A percentile compares a stretch with the other conserved stretches of the same genome.
These are phyloP conservation scores for Euphrasia arctica DNA, from an alignment of 305 asterid genomes.

Conservation along the genomic window DNA sequence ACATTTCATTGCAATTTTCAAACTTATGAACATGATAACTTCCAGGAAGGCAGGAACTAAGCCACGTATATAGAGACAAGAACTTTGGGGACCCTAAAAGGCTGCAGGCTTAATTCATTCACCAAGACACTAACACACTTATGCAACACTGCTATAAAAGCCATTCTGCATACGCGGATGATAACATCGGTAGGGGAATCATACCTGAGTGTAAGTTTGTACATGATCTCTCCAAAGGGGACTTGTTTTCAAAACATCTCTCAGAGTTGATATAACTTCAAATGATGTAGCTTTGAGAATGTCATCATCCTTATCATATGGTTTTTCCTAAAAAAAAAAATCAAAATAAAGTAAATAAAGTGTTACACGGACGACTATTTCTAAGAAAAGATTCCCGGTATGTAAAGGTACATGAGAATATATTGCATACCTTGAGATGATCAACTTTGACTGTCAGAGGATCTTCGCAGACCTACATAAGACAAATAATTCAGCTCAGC, in stretches of 20 bases:
- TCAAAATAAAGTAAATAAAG: constrained; percentile 23
- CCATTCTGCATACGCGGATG: constrained; percentile 9
- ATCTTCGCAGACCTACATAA: constrained; percentile 88
- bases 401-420: constrained; percentile 7
- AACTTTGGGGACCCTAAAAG: constrained; percentile 6
- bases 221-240: constrained; percentile 97
- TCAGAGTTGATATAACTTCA: constrained; percentile 24
- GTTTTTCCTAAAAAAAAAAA: constrained; percentile 56
- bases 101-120: constrained; percentile 5
- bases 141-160: constrained; percentile 7
- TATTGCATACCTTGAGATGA: constrained; percentile 80
- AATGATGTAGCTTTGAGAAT: constrained; percentile 92
- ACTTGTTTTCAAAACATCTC: constrained; percentile 88
- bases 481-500: constrained; percentile 29
- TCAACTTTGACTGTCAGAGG: constrained; percentile 33
- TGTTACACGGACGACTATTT: constrained; percentile 10
- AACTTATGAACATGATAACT: constrained; percentile 10
- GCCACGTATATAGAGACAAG: constrained; percentile 6
- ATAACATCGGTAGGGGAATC: neutral
- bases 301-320: constrained; percentile 87
- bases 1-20: constrained; percentile 16
- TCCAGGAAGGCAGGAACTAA: constrained; percentile 12
- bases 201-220: constrained; percentile 92
- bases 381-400: constrained; percentile 17
- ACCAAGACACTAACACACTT: constrained; percentile 10